Conservation (phyloP, 108 stramenopile genomes). For the Craspedostauros australis region DNA sequence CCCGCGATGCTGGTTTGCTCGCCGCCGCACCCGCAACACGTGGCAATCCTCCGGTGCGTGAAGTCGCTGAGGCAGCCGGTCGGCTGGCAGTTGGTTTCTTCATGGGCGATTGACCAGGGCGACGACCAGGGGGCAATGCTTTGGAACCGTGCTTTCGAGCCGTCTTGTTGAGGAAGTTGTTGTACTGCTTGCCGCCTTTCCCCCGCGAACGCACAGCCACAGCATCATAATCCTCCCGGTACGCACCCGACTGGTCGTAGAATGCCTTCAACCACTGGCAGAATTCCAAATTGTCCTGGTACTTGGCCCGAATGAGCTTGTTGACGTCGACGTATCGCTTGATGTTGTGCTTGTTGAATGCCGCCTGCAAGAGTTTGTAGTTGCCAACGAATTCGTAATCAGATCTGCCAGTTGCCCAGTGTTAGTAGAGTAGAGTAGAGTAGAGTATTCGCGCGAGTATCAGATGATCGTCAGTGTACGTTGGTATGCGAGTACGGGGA, state of each 20-base stretch:
- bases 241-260: conserved; percentile 69
- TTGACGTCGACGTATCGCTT: conserved; percentile 85
- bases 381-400: conserved; percentile 89
- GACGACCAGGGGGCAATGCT: not conserved
- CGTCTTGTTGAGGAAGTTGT: conserved; percentile 8
- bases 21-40: conserved; percentile 4
- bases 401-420: conserved; percentile 9
- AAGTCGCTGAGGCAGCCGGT: not conserved
- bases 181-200: conserved; percentile 76
- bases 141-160: conserved; percentile 3
- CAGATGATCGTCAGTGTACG: too few species aligned
- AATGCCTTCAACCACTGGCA: conserved; percentile 98
- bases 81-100: not conserved
- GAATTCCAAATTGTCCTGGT: conserved; percentile 98
- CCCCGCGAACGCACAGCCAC: conserved; percentile 75
- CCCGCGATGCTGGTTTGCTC: not conserved
- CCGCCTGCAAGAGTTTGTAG: conserved; percentile 96
- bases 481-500: too few species aligned
- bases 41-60: conserved; percentile 7
- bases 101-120: conserved; percentile 1
- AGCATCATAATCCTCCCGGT: conserved; percentile 86
- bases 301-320: conserved; percentile 86
- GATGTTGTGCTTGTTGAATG: conserved; percentile 80
- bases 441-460: too few species aligned
- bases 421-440: too few species aligned